Base-by-base conservation (phyloP, 345 rosid species). In the Eucalyptus cladocalyx region DNA sequence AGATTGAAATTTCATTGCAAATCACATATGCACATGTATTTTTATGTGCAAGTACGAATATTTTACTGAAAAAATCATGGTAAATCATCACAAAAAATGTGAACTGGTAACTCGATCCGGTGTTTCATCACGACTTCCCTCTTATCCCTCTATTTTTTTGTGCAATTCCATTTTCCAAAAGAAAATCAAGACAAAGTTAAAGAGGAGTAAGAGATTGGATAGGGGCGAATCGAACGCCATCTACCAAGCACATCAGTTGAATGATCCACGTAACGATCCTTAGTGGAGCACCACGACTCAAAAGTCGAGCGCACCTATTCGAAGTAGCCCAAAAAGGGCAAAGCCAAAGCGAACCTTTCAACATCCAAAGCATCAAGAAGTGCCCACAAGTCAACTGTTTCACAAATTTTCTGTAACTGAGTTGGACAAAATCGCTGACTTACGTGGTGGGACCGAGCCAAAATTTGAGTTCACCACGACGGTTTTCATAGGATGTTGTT, bases 71-170 rank as follows among this genome's bases (percentile, higher is more conserved):
- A 18, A n/a, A 34, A 4, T 16, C 19, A 16, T 7, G 76, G 10
- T 16, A 65, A 32, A 65, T 65, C 18, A 15, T 65, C 76, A 16
- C 80, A 32, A 11, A 17, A 6, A 34, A 0, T 16, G 6, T 16
- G 40, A 32, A 16, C 1, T 8, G 23, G 10, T 32, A 67, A 32
- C 40, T 16, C 6, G 0, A 67, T 16, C 19, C 2, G 37, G 1
- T 67, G 76, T n/a, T 67, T 8, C 5, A 4, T 67, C 80, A 1
- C 37, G 0, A 32, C 80, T 16, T 67, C 40, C 80, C 1, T 16
- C 9, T 67, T 32, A 17, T 32, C 42, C 2, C 80, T 69, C 80
- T 32, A 21, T 34, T 34, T 18, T 69, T 69, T 69, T 14, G 42
- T 69, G 40, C 80, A 5, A 34, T 69, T 17, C 4, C 37, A 34